These are phyloP conservation scores for Rhizopogon hawkerae DNA, from an alignment of 1,284 basidiomycete species.

Conservation along the genomic window DNA sequence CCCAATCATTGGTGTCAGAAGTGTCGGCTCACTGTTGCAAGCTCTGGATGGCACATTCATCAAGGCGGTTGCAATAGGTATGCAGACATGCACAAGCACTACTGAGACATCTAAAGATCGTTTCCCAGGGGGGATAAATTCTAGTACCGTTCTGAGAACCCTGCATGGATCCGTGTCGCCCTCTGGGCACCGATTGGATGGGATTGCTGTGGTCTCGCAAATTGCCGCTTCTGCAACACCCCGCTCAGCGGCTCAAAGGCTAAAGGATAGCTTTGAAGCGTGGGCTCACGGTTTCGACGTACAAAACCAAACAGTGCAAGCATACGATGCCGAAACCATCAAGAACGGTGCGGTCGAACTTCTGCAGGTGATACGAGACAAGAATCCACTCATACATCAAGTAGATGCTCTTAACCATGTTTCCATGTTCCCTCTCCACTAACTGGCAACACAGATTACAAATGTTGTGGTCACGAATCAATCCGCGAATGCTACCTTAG, in stretches of 20 bases:
- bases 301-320: slow-evolving; percentile 10
- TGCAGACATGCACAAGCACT: slow-evolving; percentile 12
- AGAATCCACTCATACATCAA: slow-evolving; percentile 74
- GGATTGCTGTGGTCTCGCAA: slow-evolving; percentile 87
- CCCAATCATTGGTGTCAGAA: slow-evolving; percentile 53
- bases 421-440: neutral
- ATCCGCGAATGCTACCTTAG: slow-evolving; percentile 87
- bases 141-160: slow-evolving; percentile 62
- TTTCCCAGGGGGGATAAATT: slow-evolving; percentile 71
- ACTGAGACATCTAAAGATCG: neutral
- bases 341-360: slow-evolving; percentile 34
- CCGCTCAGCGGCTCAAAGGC: slow-evolving; percentile 40
- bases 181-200: slow-evolving; percentile 55
- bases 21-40: slow-evolving; percentile 58
- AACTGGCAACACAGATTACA: slow-evolving; percentile 57
- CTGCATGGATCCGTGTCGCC: slow-evolving; percentile 62
- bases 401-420: slow-evolving; percentile 29
- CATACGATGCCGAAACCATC: slow-evolving; percentile 26
- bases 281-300: slow-evolving; percentile 30
- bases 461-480: slow-evolving; percentile 88
- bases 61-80: slow-evolving; percentile 79
- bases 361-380: slow-evolving; percentile 41
- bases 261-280: slow-evolving; percentile 37
- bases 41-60: slow-evolving; percentile 55
- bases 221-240: slow-evolving; percentile 72